Evolutionary conservation across 176 grass and related monocot genomes (phyloP), one percentile per base, ranked within the genome.

Genomic region (Carex cristatella): DNA sequence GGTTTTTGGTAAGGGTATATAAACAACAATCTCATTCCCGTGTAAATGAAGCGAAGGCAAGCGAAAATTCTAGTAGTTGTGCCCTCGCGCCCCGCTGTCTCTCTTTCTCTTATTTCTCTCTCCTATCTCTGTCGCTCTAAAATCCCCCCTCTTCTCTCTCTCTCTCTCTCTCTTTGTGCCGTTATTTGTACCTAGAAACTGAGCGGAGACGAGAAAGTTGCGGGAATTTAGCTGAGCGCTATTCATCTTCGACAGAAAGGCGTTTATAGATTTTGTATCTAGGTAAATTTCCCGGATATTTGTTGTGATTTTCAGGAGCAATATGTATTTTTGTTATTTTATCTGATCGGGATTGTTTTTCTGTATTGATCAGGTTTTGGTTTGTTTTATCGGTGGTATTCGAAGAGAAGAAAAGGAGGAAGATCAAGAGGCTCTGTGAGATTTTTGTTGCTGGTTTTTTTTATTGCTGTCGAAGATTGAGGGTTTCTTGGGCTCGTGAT

Each of bases 391-490:
- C 30, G 80, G 87, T 53, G 40, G 30, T 74, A 13, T 27, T 10
- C 28, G 9, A 53, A 74, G n/a, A 30, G 79, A 81, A 82, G 8
- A 65, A 62, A 66, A 56, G 57, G 87, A 86, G 85, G 91, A 74
- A 83, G 84, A 91, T 88, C 89, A 81, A 86, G 91, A 90, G 81
- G 89, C 94, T 94, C 94, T 32, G 91, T 94, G 94, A 97, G 87
- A 86, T 97, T 97, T 91, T 89, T 94, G 89, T 91, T 94, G 89
- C 91, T 90, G 62, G 89, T 84, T 87, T 85, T 91, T 86, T 86
- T 88, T 96, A 89, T 97, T 86, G 87, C 84, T 87, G 89, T 88
- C 88, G 89, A 87, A 88, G 91, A 97, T 91, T 82, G 91, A 93
- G 91, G 88, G 91, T 91, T 91, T 68, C 88, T 83, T 91, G 74